Conservation (phyloP, 371 early-diverging fungal genomes). For the Mortierella sp. region DNA sequence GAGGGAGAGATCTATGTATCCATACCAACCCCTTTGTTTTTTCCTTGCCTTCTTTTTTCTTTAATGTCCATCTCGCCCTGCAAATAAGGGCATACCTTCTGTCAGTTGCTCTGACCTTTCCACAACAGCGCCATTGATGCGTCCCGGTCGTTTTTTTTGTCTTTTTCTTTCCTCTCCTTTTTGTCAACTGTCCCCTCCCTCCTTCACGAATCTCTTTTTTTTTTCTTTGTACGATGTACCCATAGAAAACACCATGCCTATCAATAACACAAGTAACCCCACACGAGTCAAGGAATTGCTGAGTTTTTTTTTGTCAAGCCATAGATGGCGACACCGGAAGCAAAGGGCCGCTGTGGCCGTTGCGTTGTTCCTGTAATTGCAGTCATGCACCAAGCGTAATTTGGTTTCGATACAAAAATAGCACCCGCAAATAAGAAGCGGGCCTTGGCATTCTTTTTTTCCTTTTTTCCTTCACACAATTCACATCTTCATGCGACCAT, state of each 20-base stretch:
- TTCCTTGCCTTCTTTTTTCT: neutral
- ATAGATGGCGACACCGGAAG: no score
- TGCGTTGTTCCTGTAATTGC: no score
- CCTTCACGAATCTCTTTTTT: neutral
- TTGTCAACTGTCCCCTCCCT: no score
- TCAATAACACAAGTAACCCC: neutral
- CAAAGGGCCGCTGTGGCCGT: no score
- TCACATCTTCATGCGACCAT: neutral
- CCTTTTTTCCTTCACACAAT: neutral
- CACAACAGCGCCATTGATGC: neutral
- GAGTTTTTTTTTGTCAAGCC: no score
- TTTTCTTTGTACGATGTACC: neutral
- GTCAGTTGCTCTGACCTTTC: neutral
- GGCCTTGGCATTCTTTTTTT: conserved; percentile 5
- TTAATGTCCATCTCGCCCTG: no score
- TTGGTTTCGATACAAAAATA: neutral
- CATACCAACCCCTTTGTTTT: neutral
- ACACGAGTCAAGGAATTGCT: neutral
- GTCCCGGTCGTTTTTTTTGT: neutral
- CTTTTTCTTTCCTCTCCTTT: neutral
- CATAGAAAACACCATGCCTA: neutral
- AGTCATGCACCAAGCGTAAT: no score
- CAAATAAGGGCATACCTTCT: no score
- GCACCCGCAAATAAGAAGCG: no score
- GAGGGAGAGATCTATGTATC: neutral